Percentiles rank a stretch among this genome's conserved stretches.
These are phyloP conservation scores for Pseudocercospora macadamiae DNA, from an alignment of 2,329 filamentous ascomycete genomes.

Conservation along the genomic window DNA sequence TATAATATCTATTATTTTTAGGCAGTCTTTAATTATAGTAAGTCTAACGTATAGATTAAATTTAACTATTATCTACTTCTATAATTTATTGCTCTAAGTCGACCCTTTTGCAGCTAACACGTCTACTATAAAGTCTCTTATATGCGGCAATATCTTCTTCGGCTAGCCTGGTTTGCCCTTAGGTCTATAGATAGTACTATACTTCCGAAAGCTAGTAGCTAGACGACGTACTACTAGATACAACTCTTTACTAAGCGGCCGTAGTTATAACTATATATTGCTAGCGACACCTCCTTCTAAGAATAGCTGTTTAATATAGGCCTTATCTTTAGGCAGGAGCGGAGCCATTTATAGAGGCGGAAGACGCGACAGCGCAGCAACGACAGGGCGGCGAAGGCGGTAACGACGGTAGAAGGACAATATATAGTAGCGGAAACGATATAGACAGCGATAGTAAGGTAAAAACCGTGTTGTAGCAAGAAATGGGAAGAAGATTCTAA, in stretches of 20 bases:
- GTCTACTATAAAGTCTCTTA: background rate
- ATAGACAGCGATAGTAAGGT: too few species aligned
- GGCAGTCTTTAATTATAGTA: background rate
- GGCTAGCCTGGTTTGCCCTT: background rate
- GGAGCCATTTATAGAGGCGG: too few species aligned
- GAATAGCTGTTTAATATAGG: background rate
- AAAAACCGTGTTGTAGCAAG: too few species aligned
- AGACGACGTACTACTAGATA: background rate
- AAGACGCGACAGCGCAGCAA: too few species aligned
- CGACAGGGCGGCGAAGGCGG: too few species aligned
- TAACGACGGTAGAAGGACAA: too few species aligned
- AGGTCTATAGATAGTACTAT: background rate
- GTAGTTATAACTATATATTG: background rate
- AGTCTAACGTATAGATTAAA: background rate
- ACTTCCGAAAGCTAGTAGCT: background rate
- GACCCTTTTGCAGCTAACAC: background rate
- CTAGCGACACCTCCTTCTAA: background rate
- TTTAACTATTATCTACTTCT: background rate
- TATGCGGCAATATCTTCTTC: background rate
- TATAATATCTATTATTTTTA: background rate
- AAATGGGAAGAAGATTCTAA: too few species aligned
- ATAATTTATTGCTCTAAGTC: too few species aligned
- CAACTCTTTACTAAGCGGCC: background rate
- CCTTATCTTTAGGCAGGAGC: too few species aligned
- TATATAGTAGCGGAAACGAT: too few species aligned